These are phyloP conservation scores for Penicillium olsonii DNA, from an alignment of 2,329 filamentous ascomycete genomes.

Conservation along the genomic window DNA sequence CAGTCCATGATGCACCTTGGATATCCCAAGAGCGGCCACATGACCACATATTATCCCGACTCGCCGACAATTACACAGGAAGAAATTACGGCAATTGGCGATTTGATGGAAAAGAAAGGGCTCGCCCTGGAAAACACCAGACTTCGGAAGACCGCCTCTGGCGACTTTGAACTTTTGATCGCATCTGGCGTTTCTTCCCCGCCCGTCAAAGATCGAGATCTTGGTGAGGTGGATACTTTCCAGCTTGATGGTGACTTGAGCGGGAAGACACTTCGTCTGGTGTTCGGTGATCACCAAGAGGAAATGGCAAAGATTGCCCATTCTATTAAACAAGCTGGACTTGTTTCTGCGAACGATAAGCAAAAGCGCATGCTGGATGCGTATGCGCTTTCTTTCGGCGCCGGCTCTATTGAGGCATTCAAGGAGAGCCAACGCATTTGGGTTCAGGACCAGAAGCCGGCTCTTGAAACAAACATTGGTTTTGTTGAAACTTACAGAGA, in stretches of 20 bases:
- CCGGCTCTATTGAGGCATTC: conserved; percentile 73
- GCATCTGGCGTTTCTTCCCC: conserved; percentile 65
- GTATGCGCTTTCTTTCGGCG: conserved; percentile 73
- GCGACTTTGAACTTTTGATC: conserved; percentile 71
- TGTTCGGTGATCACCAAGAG: conserved; percentile 72
- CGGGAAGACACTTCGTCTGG: conserved; percentile 68
- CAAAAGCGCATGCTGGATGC: conserved; percentile 73
- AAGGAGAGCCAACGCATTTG: conserved; percentile 79
- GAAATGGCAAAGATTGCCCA: conserved; percentile 69
- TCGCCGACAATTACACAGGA: conserved; percentile 71
- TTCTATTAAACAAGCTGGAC: conserved; percentile 68
- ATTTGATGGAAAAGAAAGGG: conserved; percentile 70
- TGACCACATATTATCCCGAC: conserved; percentile 81
- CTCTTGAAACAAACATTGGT: conserved; percentile 77
- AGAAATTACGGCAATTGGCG: conserved; percentile 72
- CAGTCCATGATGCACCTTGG: conserved; percentile 72
- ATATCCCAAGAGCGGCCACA: conserved; percentile 71
- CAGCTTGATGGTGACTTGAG: conserved; percentile 61
- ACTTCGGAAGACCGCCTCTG: conserved; percentile 65
- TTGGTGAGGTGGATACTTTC: conserved; percentile 66
- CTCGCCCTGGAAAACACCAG: conserved; percentile 75
- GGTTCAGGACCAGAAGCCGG: conserved; percentile 80
- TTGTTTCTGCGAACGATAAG: conserved; percentile 71
- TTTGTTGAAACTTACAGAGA: conserved; percentile 87
- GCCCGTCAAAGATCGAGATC: conserved; percentile 66